Percentiles rank a stretch among this genome's conserved stretches.
phyloP scores from a whole-genome alignment of 176 grass and related monocot species.

The Oryza coarctata region DNA sequence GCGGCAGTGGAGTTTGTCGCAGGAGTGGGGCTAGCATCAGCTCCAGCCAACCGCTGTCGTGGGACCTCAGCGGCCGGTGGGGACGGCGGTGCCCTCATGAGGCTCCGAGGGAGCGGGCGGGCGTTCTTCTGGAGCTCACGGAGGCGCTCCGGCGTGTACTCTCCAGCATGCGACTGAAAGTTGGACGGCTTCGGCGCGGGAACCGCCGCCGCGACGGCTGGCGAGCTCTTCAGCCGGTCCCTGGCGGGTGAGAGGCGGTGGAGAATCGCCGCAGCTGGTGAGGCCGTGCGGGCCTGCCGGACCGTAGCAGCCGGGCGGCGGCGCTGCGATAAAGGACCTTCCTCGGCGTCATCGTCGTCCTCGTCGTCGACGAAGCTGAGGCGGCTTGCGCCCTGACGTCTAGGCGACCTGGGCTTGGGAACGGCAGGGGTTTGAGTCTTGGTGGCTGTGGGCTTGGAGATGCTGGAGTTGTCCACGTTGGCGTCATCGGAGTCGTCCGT shows the following conservation, averaged over 20 bases:
- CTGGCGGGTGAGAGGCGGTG: slow-evolving; percentile 65
- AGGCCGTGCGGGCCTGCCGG: slow-evolving; percentile 25
- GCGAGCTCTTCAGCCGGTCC: slow-evolving; percentile 47
- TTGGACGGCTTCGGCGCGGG: slow-evolving; percentile 65
- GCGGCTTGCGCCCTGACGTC: slow-evolving; percentile 48
- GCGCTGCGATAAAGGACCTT: slow-evolving; percentile 39
- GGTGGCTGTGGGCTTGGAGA: slow-evolving; percentile 7
- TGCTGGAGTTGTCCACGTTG: slow-evolving; percentile 44
- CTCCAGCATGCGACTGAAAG: slow-evolving; percentile 77
- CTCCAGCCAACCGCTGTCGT: slow-evolving; percentile 22
- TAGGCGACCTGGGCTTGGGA: slow-evolving; percentile 56
- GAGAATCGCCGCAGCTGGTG: slow-evolving; percentile 35
- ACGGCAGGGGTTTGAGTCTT: slow-evolving; percentile 43
- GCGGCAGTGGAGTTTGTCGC: not conserved
- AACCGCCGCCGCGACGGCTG: not conserved
- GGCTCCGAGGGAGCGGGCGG: slow-evolving; percentile 65
- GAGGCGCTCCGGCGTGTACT: slow-evolving; percentile 91
- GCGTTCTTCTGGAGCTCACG: slow-evolving; percentile 97
- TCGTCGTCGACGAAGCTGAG: slow-evolving; percentile 97
- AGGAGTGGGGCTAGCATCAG: slow-evolving; percentile 10
- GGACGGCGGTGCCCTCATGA: slow-evolving; percentile 27
- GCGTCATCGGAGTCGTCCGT: slow-evolving; percentile 44
- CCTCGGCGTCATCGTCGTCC: slow-evolving; percentile 61
- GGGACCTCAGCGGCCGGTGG: slow-evolving; percentile 21
- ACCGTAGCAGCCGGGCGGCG: slow-evolving; percentile 35